Percentiles rank a stretch among this genome's conserved stretches.
These are phyloP conservation scores for Maudiozyma barnettii DNA, from an alignment of 805 yeast genomes.

Conservation along the genomic window DNA sequence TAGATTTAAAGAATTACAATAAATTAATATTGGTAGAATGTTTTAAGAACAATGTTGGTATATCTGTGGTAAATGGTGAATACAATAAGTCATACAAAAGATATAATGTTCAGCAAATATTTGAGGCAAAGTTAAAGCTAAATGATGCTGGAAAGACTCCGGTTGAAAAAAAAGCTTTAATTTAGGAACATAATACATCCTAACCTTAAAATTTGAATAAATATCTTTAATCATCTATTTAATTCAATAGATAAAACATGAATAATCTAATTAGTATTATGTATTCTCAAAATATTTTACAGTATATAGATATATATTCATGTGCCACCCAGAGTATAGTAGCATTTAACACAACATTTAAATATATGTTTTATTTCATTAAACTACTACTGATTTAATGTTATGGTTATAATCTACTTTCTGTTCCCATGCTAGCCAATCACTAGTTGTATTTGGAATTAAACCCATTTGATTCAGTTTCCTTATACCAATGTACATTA, in stretches of 20 bases:
- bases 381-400: constrained; percentile 18
- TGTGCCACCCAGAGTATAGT: no score
- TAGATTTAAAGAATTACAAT: constrained; percentile 73
- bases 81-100: constrained; percentile 43
- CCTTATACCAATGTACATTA: constrained; percentile 70
- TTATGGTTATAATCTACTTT: constrained; percentile 22
- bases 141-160: constrained; percentile 1
- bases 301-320: not conserved
- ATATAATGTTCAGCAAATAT: constrained; percentile 77
- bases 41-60: constrained; percentile 80
- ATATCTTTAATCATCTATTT: not conserved
- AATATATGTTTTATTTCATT: not conserved
- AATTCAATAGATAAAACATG: not conserved
- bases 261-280: no score
- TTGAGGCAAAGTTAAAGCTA: constrained; percentile 33
- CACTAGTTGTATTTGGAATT: constrained; percentile 77
- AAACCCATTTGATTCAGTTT: constrained; percentile 83
- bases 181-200: not conserved
- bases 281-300: not conserved
- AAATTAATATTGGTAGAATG: constrained; percentile 77
- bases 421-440: constrained; percentile 85
- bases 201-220: no score
- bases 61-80: constrained; percentile 67
- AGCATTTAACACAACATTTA: no score
- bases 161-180: not conserved